Evolutionary conservation across 306 rosid species (phyloP).

Genomic region (Trifolium pratense): DNA sequence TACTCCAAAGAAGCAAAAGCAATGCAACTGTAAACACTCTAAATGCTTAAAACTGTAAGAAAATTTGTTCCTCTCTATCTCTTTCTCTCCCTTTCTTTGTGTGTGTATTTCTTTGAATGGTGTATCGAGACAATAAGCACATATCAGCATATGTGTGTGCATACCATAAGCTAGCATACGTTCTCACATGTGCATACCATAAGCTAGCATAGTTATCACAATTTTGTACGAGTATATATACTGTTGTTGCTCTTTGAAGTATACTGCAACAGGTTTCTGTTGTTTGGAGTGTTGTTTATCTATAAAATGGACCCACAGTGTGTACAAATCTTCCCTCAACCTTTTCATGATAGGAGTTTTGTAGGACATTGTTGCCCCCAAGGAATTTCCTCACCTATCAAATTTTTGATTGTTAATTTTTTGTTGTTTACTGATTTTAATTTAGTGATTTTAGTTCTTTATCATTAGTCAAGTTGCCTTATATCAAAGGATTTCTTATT

Average conservation of each 20-base stretch:
- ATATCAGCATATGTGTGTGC: neutral
- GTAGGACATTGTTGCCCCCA: neutral
- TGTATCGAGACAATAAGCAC: constrained; percentile 4
- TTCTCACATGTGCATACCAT: constrained; percentile 9
- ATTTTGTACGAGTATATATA: constrained; percentile 21
- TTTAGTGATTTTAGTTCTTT: constrained; percentile 29
- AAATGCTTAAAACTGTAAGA: constrained; percentile 96
- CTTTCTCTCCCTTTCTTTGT: neutral
- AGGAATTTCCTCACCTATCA: constrained; percentile 2
- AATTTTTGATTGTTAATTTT: constrained; percentile 7
- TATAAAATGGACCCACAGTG: neutral
- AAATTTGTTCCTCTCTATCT: constrained; percentile 39
- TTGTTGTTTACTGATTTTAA: neutral
- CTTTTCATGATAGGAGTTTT: neutral
- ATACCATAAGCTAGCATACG: neutral
- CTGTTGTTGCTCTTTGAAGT: constrained; percentile 36
- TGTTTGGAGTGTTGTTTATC: neutral
- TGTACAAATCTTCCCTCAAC: neutral
- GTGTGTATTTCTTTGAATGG: constrained; percentile 7
- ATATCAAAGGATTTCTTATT: constrained; percentile 6
- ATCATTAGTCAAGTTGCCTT: constrained; percentile 25
- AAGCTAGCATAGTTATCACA: neutral
- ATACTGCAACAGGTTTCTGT: constrained; percentile 16
- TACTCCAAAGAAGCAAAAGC: constrained; percentile 96
- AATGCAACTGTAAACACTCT: constrained; percentile 97